phyloP scores from a whole-genome alignment of 768 basidiomycete genomes.

The Tulasnella sp. region DNA sequence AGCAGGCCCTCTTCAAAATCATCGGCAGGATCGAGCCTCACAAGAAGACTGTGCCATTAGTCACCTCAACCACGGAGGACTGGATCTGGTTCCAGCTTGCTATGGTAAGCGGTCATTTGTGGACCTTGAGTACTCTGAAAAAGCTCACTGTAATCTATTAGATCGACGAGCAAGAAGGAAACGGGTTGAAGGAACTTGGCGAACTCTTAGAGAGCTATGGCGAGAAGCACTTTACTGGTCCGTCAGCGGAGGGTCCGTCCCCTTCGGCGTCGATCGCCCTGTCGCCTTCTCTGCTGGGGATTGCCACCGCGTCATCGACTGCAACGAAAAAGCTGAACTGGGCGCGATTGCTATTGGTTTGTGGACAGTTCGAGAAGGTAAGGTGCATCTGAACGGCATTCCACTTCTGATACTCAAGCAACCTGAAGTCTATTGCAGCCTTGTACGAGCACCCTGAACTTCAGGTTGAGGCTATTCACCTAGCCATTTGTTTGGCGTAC shows the following conservation, averaged over 20 bases:
- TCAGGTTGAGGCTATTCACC: constrained; percentile 88
- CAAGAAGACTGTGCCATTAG: constrained; percentile 64
- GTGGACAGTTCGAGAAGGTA: constrained; percentile 90
- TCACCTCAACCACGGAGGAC: constrained; percentile 89
- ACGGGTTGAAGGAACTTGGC: constrained; percentile 57
- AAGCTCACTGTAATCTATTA: constrained; percentile 21
- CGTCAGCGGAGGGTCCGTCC: constrained; percentile 25
- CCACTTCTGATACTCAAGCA: neutral
- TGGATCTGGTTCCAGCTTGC: constrained; percentile 97
- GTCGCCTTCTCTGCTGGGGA: constrained; percentile 19
- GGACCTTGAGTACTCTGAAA: neutral
- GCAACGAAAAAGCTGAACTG: constrained; percentile 55
- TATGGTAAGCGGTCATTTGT: constrained; percentile 40
- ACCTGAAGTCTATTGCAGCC: constrained; percentile 68
- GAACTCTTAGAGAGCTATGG: constrained; percentile 71
- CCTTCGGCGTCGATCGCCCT: constrained; percentile 27
- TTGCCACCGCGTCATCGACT: constrained; percentile 33
- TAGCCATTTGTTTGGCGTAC: constrained; percentile 84
- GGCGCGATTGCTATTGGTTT: constrained; percentile 77
- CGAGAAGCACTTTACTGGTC: constrained; percentile 69
- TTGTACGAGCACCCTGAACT: constrained; percentile 79
- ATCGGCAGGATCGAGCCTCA: constrained; percentile 85
- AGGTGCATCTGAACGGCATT: constrained; percentile 19
- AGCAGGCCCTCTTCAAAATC: constrained; percentile 89
- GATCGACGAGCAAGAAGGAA: constrained; percentile 75